Evolutionary conservation across 2,329 filamentous ascomycete species (phyloP).

Genomic region (Cercospora sp.): DNA sequence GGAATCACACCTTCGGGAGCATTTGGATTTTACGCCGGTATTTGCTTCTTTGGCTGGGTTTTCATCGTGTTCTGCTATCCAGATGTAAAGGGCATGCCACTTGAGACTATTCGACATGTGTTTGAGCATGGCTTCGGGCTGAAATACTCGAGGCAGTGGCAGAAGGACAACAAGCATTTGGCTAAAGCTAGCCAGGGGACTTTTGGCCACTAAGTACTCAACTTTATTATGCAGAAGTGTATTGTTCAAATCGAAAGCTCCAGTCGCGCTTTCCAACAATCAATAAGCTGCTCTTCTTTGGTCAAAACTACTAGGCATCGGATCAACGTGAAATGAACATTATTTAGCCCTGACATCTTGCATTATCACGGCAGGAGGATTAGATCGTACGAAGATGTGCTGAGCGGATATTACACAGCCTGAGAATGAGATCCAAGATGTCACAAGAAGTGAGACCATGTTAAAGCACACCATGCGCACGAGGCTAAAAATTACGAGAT

Average conservation of each 20-base stretch:
- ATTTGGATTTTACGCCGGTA: conserved; percentile 55
- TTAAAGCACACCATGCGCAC: background rate
- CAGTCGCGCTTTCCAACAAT: background rate
- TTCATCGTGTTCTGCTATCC: conserved; percentile 55
- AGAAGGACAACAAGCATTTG: conserved; percentile 41
- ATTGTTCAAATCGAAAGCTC: background rate
- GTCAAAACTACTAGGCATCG: no score
- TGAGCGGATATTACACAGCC: background rate
- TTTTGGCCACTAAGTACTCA: conserved; percentile 28
- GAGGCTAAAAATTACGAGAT: background rate
- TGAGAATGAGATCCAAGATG: background rate
- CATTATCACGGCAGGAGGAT: no score
- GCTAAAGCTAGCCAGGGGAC: conserved; percentile 25
- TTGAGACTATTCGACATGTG: conserved; percentile 56
- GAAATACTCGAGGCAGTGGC: conserved; percentile 39
- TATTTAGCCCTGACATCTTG: no score
- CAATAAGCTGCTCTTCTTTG: background rate
- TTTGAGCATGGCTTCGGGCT: conserved; percentile 54
- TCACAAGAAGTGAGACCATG: background rate
- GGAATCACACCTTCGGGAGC: conserved; percentile 52
- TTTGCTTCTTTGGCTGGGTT: conserved; percentile 52
- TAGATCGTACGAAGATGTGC: background rate
- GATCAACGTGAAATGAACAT: no score
- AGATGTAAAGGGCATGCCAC: conserved; percentile 56
- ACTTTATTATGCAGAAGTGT: background rate